phyloP scores from a whole-genome alignment of 306 rosid species.

The Dryas alaskensis region DNA sequence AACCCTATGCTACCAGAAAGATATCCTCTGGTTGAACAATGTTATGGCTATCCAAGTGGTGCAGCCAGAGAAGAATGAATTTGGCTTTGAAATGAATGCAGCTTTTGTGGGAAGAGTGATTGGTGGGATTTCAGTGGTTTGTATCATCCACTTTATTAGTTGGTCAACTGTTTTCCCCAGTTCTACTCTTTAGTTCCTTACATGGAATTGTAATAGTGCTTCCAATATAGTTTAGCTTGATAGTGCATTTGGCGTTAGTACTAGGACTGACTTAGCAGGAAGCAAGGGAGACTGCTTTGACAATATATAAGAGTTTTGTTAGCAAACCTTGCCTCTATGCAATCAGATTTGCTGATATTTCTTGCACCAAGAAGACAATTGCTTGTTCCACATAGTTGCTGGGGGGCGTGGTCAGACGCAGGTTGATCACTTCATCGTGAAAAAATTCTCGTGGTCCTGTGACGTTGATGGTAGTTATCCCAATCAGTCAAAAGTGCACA shows the following conservation, averaged over 20 bases:
- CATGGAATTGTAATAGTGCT: no score
- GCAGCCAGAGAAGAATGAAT: neutral
- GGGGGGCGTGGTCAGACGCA: neutral
- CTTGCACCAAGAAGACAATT: no score
- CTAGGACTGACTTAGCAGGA: no score
- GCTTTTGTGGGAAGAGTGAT: neutral
- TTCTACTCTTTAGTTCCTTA: no score
- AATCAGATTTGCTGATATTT: no score
- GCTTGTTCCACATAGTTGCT: neutral
- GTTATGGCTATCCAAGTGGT: neutral
- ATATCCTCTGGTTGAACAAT: neutral
- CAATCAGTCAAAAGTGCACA: neutral
- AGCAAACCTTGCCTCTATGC: no score
- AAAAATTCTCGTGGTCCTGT: neutral
- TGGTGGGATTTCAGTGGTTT: neutral
- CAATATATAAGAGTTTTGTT: no score
- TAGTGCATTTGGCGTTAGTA: no score
- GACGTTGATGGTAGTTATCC: neutral
- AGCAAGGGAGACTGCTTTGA: no score
- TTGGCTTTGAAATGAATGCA: neutral
- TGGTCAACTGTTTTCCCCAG: no score
- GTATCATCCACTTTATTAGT: no score
- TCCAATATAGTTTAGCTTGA: no score
- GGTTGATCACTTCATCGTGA: neutral
- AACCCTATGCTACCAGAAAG: neutral